Conservation (phyloP, 2,329 filamentous ascomycete genomes). For the Apiospora hydei region DNA sequence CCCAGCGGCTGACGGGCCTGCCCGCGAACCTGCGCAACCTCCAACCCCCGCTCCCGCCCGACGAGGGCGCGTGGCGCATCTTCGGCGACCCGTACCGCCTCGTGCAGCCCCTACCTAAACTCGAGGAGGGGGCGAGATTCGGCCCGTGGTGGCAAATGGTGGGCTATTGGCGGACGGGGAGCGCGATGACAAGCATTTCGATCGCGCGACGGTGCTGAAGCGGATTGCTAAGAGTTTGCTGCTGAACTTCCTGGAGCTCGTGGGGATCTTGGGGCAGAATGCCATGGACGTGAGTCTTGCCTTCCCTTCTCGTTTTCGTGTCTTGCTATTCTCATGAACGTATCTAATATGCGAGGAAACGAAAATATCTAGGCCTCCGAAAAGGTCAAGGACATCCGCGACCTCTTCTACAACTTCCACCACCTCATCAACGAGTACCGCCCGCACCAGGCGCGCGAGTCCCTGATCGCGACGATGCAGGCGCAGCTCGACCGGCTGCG, state of each 20-base stretch:
- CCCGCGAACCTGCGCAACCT: slow-evolving; percentile 78
- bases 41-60: slow-evolving; percentile 80
- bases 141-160: slow-evolving; percentile 60
- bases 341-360: too few species aligned
- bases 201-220: slow-evolving; percentile 74
- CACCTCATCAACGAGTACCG: slow-evolving; percentile 94
- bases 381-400: slow-evolving; percentile 81
- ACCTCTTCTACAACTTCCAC: slow-evolving; percentile 88
- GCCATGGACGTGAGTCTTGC: slow-evolving; percentile 58
- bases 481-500: slow-evolving; percentile 76
- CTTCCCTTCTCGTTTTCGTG: slow-evolving; percentile 6
- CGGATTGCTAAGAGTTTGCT: slow-evolving; percentile 84
- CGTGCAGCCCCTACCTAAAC: slow-evolving; percentile 67
- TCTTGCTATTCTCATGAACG: background rate
- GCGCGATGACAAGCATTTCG: slow-evolving; percentile 62
- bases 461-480: slow-evolving; percentile 86
- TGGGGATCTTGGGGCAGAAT: slow-evolving; percentile 73
- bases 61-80: slow-evolving; percentile 72
- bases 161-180: slow-evolving; percentile 60
- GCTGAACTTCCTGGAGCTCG: slow-evolving; percentile 86
- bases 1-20: slow-evolving; percentile 51
- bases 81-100: slow-evolving; percentile 76
- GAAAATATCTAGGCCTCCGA: slow-evolving; percentile 59
- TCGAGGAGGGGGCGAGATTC: slow-evolving; percentile 73
- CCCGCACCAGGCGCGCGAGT: slow-evolving; percentile 90